A percentile compares a stretch with the other conserved stretches of the same genome.
Evolutionary conservation across 345 rosid species (phyloP).

Genomic region (Hevea brasiliensis): DNA sequence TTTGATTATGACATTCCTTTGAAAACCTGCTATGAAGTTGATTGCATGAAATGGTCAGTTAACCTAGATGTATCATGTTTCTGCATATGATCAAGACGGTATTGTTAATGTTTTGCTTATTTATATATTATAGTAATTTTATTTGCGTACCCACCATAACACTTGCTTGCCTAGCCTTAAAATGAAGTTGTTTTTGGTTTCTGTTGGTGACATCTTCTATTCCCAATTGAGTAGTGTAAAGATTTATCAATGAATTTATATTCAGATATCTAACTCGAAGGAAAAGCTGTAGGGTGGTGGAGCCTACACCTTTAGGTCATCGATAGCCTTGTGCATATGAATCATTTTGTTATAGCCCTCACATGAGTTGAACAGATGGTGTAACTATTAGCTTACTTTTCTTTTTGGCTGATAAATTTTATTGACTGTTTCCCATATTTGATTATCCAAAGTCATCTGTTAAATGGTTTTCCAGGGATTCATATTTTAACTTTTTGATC

Average conservation of each 20-base stretch:
- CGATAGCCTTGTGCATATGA: slow-evolving; percentile 8
- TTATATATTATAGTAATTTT: not conserved
- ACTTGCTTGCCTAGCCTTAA: not conserved
- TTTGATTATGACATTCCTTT: not conserved
- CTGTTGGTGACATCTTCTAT: not conserved
- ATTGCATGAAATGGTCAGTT: not conserved
- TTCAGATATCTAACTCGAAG: slow-evolving; percentile 5
- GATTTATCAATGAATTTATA: not conserved
- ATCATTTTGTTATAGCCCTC: slow-evolving; percentile 3
- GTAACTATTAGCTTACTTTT: slow-evolving; percentile 11
- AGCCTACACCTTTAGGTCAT: slow-evolving; percentile 1
- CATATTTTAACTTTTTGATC: not conserved
- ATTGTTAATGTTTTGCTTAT: not conserved
- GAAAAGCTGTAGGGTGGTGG: slow-evolving; percentile 13
- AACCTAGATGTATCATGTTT: not conserved
- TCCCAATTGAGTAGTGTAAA: not conserved
- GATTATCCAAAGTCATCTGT: slow-evolving; percentile 3
- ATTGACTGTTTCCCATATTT: not conserved
- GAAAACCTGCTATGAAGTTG: not conserved
- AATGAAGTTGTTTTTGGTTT: not conserved
- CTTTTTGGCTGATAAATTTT: not conserved
- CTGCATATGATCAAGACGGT: not conserved
- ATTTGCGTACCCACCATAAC: not conserved
- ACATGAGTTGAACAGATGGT: slow-evolving; percentile 6
- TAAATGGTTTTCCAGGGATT: not conserved